These are phyloP conservation scores for Aspergillus puulaauensis DNA, from an alignment of 2,329 filamentous ascomycete genomes.

Conservation along the genomic window DNA sequence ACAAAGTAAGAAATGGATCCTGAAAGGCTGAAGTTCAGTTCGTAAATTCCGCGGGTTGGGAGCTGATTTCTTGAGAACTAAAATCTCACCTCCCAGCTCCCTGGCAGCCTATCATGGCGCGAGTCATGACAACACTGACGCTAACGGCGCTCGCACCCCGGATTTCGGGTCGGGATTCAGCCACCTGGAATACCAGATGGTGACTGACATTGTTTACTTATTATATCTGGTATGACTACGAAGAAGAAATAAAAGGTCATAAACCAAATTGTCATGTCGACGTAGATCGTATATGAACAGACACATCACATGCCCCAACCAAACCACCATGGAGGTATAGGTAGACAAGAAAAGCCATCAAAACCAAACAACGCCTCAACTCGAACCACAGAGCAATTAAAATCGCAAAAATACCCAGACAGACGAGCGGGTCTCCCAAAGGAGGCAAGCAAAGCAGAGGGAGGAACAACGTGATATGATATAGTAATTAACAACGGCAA, in stretches of 20 bases:
- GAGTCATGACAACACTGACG: no score
- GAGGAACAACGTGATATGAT: slow-evolving; percentile 3
- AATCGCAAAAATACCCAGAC: slow-evolving; percentile 10
- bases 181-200: no score
- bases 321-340: neutral
- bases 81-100: no score
- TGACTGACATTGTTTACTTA: no score
- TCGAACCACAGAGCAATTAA: slow-evolving; percentile 18
- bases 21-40: no score
- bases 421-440: slow-evolving; percentile 6
- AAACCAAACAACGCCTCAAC: neutral
- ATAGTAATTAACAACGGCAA: slow-evolving; percentile 14
- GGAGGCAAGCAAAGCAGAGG: slow-evolving; percentile 16
- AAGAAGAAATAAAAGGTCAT: slow-evolving; percentile 10
- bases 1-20: no score
- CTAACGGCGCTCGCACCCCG: no score
- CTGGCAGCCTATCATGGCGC: no score
- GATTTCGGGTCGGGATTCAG: no score
- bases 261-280: slow-evolving; percentile 23
- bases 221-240: slow-evolving; percentile 28
- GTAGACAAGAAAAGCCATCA: neutral
- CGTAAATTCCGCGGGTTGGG: no score
- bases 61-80: no score
- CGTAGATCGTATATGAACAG: slow-evolving; percentile 26
- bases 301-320: slow-evolving; percentile 7